Evolutionary conservation across 345 rosid species (phyloP).

Genomic region (Hibiscus mutabilis): DNA sequence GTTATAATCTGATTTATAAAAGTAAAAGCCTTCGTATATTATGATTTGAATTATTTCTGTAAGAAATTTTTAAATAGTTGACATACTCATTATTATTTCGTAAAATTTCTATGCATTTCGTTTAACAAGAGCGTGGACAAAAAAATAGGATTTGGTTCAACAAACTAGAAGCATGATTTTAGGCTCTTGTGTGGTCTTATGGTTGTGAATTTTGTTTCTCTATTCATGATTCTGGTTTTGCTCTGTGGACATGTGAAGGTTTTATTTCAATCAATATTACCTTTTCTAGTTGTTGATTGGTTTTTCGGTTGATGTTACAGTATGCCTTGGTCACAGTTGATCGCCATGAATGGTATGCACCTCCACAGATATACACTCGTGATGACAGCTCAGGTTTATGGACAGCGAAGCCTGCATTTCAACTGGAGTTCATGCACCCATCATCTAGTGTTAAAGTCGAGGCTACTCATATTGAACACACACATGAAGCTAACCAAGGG

Average conservation of each 20-base stretch:
- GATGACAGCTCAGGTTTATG: slow-evolving; percentile 85
- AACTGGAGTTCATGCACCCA: slow-evolving; percentile 20
- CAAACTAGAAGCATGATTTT: too few species aligned
- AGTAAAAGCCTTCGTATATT: too few species aligned
- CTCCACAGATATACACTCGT: slow-evolving; percentile 85
- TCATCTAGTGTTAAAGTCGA: slow-evolving; percentile 38
- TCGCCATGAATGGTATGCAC: slow-evolving; percentile 95
- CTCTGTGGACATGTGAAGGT: background rate
- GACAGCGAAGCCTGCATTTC: slow-evolving; percentile 62
- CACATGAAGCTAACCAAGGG: slow-evolving; percentile 41
- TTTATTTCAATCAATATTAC: background rate
- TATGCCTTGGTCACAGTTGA: slow-evolving; percentile 77
- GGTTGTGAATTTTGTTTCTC: too few species aligned
- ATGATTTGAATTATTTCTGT: background rate
- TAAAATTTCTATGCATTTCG: too few species aligned
- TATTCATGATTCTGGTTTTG: background rate
- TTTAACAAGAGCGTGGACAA: too few species aligned
- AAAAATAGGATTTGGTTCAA: too few species aligned
- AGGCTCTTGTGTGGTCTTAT: too few species aligned
- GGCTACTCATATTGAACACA: slow-evolving; percentile 34
- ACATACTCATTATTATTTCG: too few species aligned
- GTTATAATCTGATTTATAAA: too few species aligned
- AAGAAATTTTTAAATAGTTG: too few species aligned
- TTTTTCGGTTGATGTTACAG: slow-evolving; percentile 39
- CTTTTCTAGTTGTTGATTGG: background rate